phyloP scores from a whole-genome alignment of 192 early-diverging fungal species.

The Haplosporangium gracile region DNA sequence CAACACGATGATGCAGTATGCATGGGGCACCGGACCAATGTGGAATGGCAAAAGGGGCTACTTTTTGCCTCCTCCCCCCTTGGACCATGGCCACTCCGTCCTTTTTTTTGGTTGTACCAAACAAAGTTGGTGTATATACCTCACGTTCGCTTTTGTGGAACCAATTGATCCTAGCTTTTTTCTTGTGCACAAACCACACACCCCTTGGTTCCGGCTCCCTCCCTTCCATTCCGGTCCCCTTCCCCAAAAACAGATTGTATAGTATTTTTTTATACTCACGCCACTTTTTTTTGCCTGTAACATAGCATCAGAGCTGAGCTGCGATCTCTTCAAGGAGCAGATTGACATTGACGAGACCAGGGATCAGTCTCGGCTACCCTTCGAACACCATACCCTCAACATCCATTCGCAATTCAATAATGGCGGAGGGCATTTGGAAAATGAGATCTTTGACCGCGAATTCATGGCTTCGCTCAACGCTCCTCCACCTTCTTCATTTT shows the following conservation, averaged over 20 bases:
- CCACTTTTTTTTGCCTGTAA: neutral
- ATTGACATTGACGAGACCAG: constrained; percentile 31
- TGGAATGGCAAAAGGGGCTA: neutral
- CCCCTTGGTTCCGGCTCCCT: constrained; percentile 1
- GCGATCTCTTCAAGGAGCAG: constrained; percentile 55
- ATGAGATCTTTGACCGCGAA: constrained; percentile 48
- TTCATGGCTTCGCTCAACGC: constrained; percentile 35
- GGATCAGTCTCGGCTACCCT: constrained; percentile 26
- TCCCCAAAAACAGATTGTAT: neutral
- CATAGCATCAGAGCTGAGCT: constrained; percentile 51
- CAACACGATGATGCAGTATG: neutral
- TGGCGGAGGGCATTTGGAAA: constrained; percentile 4
- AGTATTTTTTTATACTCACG: neutral
- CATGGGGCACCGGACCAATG: neutral
- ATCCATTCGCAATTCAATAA: neutral
- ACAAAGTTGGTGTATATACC: neutral
- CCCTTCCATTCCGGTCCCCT: neutral
- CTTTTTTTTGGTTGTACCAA: constrained; percentile 18
- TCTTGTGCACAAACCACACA: neutral
- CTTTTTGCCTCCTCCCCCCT: neutral
- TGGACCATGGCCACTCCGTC: neutral
- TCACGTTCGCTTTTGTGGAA: neutral
- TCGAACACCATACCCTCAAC: constrained; percentile 16
- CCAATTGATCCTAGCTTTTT: neutral
- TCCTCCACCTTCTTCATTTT: constrained; percentile 22